Conservation (phyloP, 202 grass and related monocot species). For the Setaria viridis region DNA sequence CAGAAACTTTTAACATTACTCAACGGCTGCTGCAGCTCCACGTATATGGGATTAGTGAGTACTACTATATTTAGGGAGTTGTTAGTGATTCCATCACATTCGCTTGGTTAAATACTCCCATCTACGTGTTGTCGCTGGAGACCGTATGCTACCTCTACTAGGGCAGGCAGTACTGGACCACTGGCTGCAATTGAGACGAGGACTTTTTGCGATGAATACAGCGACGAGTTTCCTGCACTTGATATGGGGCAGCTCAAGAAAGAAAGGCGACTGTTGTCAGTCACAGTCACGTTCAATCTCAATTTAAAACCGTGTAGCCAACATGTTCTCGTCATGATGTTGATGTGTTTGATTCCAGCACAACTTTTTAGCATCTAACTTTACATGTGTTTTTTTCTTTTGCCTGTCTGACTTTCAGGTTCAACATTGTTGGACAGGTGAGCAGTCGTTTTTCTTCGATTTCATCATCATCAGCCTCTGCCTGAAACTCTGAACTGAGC, state of each 20-base stretch:
- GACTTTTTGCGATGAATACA: constrained; percentile 14
- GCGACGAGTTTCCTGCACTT: not conserved
- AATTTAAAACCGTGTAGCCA: not conserved
- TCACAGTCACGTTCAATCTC: not conserved
- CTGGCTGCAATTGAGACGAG: constrained; percentile 4
- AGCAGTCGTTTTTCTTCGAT: constrained; percentile 12
- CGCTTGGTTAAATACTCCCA: too few species aligned
- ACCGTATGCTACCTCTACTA: too few species aligned
- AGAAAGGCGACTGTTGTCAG: not conserved
- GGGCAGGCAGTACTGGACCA: not conserved
- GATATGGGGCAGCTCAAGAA: not conserved
- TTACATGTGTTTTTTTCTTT: not conserved
- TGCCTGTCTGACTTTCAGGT: constrained; percentile 62
- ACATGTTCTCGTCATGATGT: not conserved
- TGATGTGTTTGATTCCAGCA: not conserved
- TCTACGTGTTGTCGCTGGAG: too few species aligned
- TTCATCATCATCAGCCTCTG: not conserved
- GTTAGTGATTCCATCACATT: not conserved
- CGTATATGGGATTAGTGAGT: too few species aligned
- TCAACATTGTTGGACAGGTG: constrained; percentile 98
- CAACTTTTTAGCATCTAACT: not conserved
- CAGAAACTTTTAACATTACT: too few species aligned
- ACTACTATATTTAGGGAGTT: not conserved
- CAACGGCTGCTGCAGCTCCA: not conserved
- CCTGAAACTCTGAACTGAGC: not conserved